Evolutionary conservation across 2,329 filamentous ascomycete species (phyloP), one percentile per base, ranked within the genome.

Genomic region (Aspergillus sergii): DNA sequence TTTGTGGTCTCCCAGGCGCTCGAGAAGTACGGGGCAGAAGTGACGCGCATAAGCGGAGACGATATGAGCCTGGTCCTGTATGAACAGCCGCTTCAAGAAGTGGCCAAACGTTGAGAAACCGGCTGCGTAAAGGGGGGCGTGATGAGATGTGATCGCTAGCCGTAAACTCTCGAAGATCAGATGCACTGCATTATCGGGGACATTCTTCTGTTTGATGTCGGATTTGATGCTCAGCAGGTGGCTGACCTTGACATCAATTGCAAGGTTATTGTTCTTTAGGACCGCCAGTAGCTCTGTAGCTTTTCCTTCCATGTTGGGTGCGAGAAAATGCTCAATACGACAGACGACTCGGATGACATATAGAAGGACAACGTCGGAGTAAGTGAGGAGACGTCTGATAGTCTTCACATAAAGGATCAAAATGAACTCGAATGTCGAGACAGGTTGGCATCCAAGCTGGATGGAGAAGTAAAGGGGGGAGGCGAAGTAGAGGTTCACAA

Each of bases 51-150:
- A 82, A n/a, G 76, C 86, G 68, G 90, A 89, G 64, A 87, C 80
- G 63, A 93, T 82, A 66, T 88, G 84, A 73, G 90, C 91, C 64
- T 92, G 89, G 61, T 96, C 91, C 79, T 97, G 94, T 63, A 94
- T 89, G 65, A 89, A 90, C 64, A 97, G 83, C 62, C 94, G 89
- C 75, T 94, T 96, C 70, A 96, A 83, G 67, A 97, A 86, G 77
- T 97, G 94, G 69, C 91, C 92, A 64, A 97, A 86, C 3, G 92
- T 92, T 4, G 93, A 94, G 77, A 97, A 94, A 63, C 92, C 93
- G 58, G 92, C 91, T 62, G 91, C 91, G 68, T 91, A 88, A 65
- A 97, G 88, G 39, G 88, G 86, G 50, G 89, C 89, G 72, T 96
- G 91, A 71, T 91, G 89, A 48, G 92, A 91, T 59, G 84, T 82